Base-by-base conservation (phyloP, 2,329 filamentous ascomycete species). In the Fusarium sp. region DNA sequence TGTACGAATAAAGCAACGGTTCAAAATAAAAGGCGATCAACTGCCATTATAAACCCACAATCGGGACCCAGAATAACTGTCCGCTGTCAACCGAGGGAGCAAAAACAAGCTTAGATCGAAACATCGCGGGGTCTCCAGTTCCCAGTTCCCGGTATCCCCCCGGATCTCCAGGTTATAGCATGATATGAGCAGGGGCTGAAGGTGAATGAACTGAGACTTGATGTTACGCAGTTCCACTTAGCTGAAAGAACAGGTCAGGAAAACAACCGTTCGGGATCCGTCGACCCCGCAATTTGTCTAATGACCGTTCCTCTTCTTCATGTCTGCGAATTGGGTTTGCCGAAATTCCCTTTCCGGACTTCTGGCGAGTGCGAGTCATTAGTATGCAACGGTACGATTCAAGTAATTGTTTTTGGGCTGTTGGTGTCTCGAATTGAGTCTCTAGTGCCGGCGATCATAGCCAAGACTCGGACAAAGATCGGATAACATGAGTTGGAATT, bases 101-200 rank as follows among this genome's bases (percentile, higher is more conserved):
- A 38, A 38, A 49, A 54, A 38, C 15, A 23, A 7, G 37, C 18
- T 34, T 50, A 23, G 58, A 57, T 34, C 28, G n/a, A 34, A 30
- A 36, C n/a, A 42, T 40, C 42, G 58, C 15, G 60, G 60, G 60
- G 60, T 63, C 58, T 63, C 57, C 57, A 62, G 57, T n/a, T 55
- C 40, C 54, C 6, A 30, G n/a, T 36, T 60, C 41, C 40, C 38
- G 23, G 23, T 23, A 23, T 42, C 0, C 1, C 47, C 46, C 50
- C 38, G 38, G 40, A 26, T 56, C 33, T 45, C 58, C 45, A 63
- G 50, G 18, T 63, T 40, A 42, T 63, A 41, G 33, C 49, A 45
- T 33, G 33, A 45, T 54, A 51, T 13, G 15, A 34, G 30, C 58
- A 45, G 33, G 58, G 58, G 11, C 38, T 20, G 8, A 4, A 40